phyloP scores from a whole-genome alignment of 2,329 filamentous ascomycete genomes.

The Cladosporium sp. region DNA sequence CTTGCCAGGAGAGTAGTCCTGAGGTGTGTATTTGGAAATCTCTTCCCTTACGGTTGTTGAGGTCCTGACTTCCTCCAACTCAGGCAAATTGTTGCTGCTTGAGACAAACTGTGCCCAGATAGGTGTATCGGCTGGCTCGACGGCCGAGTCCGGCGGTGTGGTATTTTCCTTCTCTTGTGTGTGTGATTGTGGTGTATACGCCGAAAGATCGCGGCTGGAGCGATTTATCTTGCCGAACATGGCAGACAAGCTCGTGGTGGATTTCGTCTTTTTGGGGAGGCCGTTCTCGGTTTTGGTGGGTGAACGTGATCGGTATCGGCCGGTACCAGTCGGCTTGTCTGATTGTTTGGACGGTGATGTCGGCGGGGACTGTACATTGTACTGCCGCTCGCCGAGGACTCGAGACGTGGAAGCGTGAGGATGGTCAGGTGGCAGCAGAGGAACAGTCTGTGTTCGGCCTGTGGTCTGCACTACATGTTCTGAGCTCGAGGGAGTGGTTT shows the following conservation, averaged over 20 bases:
- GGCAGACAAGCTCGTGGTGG: constrained; percentile 72
- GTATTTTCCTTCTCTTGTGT: constrained; percentile 77
- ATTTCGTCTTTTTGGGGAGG: constrained; percentile 65
- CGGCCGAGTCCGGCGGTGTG: constrained; percentile 52
- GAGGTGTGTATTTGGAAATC: constrained; percentile 55
- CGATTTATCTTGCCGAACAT: constrained; percentile 67
- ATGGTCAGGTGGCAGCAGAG: constrained; percentile 48
- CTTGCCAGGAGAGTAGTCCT: constrained; percentile 55
- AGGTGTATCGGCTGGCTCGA: constrained; percentile 50
- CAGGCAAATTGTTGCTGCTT: constrained; percentile 32
- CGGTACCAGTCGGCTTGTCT: background rate
- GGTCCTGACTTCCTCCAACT: constrained; percentile 45
- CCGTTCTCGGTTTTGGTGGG: constrained; percentile 6
- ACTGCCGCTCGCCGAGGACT: constrained; percentile 28
- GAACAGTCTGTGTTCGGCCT: constrained; percentile 26
- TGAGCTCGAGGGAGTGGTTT: constrained; percentile 39
- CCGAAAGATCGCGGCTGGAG: constrained; percentile 60
- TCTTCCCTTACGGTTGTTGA: constrained; percentile 48
- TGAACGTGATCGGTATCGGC: background rate
- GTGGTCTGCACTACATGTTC: constrained; percentile 24
- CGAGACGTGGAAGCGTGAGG: constrained; percentile 34
- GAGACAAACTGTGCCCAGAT: constrained; percentile 73
- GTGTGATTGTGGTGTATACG: constrained; percentile 38
- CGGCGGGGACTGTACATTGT: constrained; percentile 29
- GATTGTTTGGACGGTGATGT: constrained; percentile 24